phyloP scores from a whole-genome alignment of 225 moss, liverwort and hornwort species.

The Bryoerythrophyllum caledonicum region DNA sequence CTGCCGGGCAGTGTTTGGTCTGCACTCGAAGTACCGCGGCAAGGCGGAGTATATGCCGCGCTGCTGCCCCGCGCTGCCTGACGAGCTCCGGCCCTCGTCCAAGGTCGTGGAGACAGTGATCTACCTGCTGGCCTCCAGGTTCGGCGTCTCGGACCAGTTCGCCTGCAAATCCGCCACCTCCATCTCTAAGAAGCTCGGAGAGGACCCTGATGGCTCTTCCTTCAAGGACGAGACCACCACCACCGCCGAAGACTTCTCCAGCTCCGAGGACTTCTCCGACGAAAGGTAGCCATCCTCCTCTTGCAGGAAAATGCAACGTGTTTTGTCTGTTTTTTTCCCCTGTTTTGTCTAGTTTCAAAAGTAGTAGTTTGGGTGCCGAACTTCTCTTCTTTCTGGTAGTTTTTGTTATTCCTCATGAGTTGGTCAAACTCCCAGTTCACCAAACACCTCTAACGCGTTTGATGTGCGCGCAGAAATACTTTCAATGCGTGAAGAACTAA shows the following conservation, averaged over 20 bases:
- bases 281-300: conserved; percentile 24
- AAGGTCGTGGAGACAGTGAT: conserved; percentile 81
- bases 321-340: too few species aligned
- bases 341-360: too few species aligned
- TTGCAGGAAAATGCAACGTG: too few species aligned
- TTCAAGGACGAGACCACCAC: conserved; percentile 47
- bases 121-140: conserved; percentile 65
- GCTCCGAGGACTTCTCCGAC: conserved; percentile 42
- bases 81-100: conserved; percentile 68
- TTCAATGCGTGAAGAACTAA: background rate
- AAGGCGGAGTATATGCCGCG: conserved; percentile 68
- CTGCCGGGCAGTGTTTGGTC: conserved; percentile 75
- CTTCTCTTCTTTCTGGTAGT: too few species aligned
- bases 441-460: background rate
- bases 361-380: too few species aligned
- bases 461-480: conserved; percentile 22
- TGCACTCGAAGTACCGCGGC: conserved; percentile 70
- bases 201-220: conserved; percentile 30
- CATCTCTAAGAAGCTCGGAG: conserved; percentile 21
- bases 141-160: conserved; percentile 82
- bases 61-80: conserved; percentile 79
- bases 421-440: too few species aligned
- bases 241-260: conserved; percentile 42
- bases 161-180: conserved; percentile 31
- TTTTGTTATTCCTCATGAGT: too few species aligned